Conservation (phyloP, 2,329 filamentous ascomycete genomes). For the Neocatenulostroma microsporum region DNA sequence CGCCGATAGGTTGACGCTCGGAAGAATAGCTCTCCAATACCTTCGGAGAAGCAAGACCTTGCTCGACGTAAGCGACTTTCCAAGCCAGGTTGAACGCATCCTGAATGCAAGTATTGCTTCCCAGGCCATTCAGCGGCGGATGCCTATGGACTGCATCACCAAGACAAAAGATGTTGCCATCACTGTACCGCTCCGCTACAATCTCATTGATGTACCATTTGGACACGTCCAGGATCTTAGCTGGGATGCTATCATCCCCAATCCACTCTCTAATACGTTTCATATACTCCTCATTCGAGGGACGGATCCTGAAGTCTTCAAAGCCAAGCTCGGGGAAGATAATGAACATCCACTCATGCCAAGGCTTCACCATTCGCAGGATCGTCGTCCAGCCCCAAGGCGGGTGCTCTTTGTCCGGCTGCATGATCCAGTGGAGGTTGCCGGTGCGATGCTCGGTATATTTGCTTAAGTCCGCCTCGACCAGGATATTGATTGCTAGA, state of each 20-base stretch:
- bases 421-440: constrained; percentile 55
- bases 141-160: constrained; percentile 54
- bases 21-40: constrained; percentile 26
- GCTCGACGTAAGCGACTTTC: constrained; percentile 30
- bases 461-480: constrained; percentile 45
- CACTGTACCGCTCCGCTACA: constrained; percentile 48
- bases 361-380: constrained; percentile 55
- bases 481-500: constrained; percentile 44
- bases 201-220: constrained; percentile 57
- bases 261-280: constrained; percentile 44
- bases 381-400: constrained; percentile 45
- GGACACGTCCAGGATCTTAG: constrained; percentile 47
- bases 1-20: constrained; percentile 36
- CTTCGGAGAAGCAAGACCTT: constrained; percentile 18
- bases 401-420: constrained; percentile 43
- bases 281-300: constrained; percentile 42
- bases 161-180: constrained; percentile 48
- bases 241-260: constrained; percentile 46
- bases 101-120: constrained; percentile 47
- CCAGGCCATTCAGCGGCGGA: constrained; percentile 50
- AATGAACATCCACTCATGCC: constrained; percentile 50
- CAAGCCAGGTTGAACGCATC: constrained; percentile 34
- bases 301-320: constrained; percentile 31
- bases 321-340: constrained; percentile 40
- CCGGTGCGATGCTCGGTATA: constrained; percentile 45